Conservation (phyloP, 1,284 basidiomycete genomes). For the Trichosporon coremiiforme region DNA sequence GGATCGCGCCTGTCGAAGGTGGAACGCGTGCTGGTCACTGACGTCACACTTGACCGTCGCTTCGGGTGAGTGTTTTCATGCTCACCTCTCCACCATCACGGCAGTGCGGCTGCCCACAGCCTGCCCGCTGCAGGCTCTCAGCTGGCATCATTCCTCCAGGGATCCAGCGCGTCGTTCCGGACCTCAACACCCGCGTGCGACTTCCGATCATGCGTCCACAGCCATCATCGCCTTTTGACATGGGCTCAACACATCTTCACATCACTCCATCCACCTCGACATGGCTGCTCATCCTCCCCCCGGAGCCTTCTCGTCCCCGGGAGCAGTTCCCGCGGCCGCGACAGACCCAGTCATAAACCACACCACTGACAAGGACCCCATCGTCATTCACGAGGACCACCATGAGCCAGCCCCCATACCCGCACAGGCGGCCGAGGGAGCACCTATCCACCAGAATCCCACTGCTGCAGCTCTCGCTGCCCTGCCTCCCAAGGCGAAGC, state of each 20-base stretch:
- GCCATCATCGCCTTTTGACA: background rate
- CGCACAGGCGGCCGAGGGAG: background rate
- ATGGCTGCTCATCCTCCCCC: background rate
- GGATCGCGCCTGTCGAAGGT: background rate
- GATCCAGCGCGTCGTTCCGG: background rate
- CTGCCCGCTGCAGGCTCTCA: too few species aligned
- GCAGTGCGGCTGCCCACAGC: background rate
- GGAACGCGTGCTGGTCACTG: background rate
- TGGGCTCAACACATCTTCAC: background rate
- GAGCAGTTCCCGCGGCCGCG: background rate
- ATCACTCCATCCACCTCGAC: background rate
- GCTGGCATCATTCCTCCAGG: background rate
- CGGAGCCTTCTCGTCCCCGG: background rate
- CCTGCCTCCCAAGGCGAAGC: background rate
- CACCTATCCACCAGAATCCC: background rate
- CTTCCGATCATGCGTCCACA: background rate
- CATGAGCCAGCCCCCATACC: background rate
- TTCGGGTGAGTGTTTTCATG: background rate
- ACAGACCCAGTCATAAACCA: background rate
- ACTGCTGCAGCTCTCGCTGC: background rate
- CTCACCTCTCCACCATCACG: background rate
- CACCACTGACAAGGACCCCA: background rate
- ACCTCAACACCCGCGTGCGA: background rate
- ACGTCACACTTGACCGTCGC: background rate
- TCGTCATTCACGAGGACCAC: slow-evolving; percentile 13